phyloP scores from a whole-genome alignment of 176 grass and related monocot species.

The Zea mays region Zm-B73-REFERENCE-NAM-5.0 NC_050098.1:199843501-199844000 shows the following conservation, averaged over 20 bases:
- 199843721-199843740: conserved; percentile 67
- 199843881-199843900: conserved; percentile 64
- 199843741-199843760: conserved; percentile 88
- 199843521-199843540: too few species aligned
- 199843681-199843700: conserved; percentile 94
- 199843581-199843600: conserved; percentile 98
- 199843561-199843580: conserved; percentile 58
- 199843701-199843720: conserved; percentile 63
- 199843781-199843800: conserved; percentile 99
- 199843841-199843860: conserved; percentile 91
- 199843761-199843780: conserved; percentile 89
- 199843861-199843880: conserved; percentile 56
- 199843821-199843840: conserved; percentile 80
- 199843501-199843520: too few species aligned
- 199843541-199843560: neutral
- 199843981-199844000: neutral
- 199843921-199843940: conserved; percentile 33
- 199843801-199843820: conserved; percentile 90
- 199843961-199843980: neutral
- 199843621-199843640: conserved; percentile 84
- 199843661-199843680: conserved; percentile 84
- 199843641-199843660: conserved; percentile 88
- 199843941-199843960: neutral
- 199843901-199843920: conserved; percentile 93
- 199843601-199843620: conserved; percentile 95